Evolutionary conservation across 495 filamentous ascomycete genomes (phyloP).

Genomic region (Aspergillus panamensis): DNA sequence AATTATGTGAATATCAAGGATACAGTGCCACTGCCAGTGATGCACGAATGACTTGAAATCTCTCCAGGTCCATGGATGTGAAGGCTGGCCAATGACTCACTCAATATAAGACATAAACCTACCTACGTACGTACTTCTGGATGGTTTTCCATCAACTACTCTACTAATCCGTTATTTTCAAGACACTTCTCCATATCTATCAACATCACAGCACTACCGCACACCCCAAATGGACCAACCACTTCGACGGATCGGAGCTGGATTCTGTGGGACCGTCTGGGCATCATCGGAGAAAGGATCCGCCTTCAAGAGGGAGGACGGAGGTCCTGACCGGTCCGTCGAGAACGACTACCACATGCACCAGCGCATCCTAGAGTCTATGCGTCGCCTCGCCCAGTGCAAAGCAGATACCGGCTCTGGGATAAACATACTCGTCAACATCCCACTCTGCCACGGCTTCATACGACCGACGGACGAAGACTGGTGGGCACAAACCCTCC

Average conservation of each 20-base stretch:
- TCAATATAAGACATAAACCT: too few relatives aligned
- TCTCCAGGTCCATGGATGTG: too few relatives aligned
- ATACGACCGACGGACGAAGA: conserved; percentile 20
- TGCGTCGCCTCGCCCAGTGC: not conserved
- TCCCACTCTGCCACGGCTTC: conserved; percentile 23
- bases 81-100: too few relatives aligned
- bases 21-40: too few relatives aligned
- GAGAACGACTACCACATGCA: conserved; percentile 38
- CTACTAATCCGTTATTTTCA: not conserved
- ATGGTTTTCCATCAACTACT: not conserved
- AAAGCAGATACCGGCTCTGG: not conserved
- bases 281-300: conserved; percentile 14
- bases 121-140: not conserved
- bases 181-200: not conserved
- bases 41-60: too few relatives aligned
- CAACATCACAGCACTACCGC: not conserved
- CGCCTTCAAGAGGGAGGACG: conserved; percentile 38
- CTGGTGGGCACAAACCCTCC: conserved; percentile 34
- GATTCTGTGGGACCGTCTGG: conserved; percentile 33
- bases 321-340: conserved; percentile 31
- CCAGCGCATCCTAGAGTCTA: conserved; percentile 15
- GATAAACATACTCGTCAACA: conserved; percentile 16
- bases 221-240: too few relatives aligned
- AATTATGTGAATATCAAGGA: too few relatives aligned
- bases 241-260: conserved; percentile 18